Percentiles rank a stretch among this genome's conserved stretches.
Evolutionary conservation across 1,284 basidiomycete genomes (phyloP).

Genomic region (Abortiporus biennis): DNA sequence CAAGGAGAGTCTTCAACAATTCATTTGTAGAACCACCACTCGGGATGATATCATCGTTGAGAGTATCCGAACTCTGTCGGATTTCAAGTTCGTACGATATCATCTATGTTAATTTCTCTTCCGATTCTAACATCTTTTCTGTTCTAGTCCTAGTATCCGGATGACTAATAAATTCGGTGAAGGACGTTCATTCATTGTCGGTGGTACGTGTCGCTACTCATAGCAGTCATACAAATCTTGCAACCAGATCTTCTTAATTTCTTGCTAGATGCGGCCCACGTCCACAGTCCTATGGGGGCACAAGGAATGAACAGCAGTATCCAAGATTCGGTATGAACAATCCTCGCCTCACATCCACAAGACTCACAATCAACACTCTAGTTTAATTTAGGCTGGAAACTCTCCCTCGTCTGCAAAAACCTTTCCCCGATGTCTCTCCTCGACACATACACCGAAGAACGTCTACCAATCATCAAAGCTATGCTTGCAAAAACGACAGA

Average conservation of each 20-base stretch:
- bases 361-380: background rate
- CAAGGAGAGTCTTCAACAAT: background rate
- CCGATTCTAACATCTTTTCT: no score
- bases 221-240: background rate
- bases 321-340: slow-evolving; percentile 14
- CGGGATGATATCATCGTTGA: slow-evolving; percentile 1
- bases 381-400: slow-evolving; percentile 23
- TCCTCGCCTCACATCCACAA: background rate
- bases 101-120: background rate
- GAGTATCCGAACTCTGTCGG: background rate
- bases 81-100: background rate
- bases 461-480: slow-evolving; percentile 17
- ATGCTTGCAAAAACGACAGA: slow-evolving; percentile 14
- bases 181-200: slow-evolving; percentile 29
- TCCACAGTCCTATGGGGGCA: slow-evolving; percentile 18
- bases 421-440: slow-evolving; percentile 12
- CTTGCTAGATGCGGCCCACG: slow-evolving; percentile 14
- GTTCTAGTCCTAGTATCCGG: slow-evolving; percentile 32
- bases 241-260: background rate
- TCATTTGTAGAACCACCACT: background rate
- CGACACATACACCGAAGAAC: slow-evolving; percentile 15
- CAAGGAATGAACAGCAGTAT: slow-evolving; percentile 19
- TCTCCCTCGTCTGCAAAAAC: slow-evolving; percentile 16
- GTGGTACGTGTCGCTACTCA: slow-evolving; percentile 25
- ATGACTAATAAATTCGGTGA: slow-evolving; percentile 29